These are phyloP conservation scores for Caryopteris hybrid DNA, from an alignment of 305 asterid genomes.

Conservation along the genomic window DNA sequence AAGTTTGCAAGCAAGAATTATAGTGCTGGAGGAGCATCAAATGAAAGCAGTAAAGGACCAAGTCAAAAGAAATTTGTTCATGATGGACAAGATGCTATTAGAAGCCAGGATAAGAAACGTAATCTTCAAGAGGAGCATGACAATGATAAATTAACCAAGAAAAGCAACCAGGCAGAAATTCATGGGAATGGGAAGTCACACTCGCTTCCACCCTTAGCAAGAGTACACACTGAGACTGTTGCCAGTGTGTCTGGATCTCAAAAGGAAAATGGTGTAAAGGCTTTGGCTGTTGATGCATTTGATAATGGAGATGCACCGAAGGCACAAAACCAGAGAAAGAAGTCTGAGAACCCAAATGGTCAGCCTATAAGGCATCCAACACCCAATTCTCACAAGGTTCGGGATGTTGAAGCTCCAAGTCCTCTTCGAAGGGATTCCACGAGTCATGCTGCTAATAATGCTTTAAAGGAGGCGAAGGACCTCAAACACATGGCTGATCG, in stretches of 20 bases:
- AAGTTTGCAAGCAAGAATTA: constrained; percentile 51
- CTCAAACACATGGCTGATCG: constrained; percentile 97
- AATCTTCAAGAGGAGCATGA: constrained; percentile 37
- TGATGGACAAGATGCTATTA: constrained; percentile 33
- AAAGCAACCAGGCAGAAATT: constrained; percentile 39
- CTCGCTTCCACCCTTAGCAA: constrained; percentile 67
- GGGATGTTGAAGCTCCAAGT: constrained; percentile 71
- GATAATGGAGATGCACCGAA: constrained; percentile 39
- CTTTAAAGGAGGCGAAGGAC: constrained; percentile 88
- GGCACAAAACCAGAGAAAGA: constrained; percentile 33
- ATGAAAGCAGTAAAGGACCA: constrained; percentile 44
- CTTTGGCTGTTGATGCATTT: constrained; percentile 25
- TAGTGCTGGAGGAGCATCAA: constrained; percentile 41
- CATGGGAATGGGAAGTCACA: constrained; percentile 53
- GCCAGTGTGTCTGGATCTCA: constrained; percentile 43
- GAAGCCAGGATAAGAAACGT: constrained; percentile 47
- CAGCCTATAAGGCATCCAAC: constrained; percentile 44
- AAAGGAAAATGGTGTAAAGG: constrained; percentile 48
- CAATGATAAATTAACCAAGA: constrained; percentile 51
- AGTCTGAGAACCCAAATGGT: constrained; percentile 33
- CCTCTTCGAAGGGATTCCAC: constrained; percentile 81
- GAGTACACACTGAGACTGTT: constrained; percentile 49
- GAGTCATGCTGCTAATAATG: constrained; percentile 76
- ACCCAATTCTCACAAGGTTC: constrained; percentile 47
- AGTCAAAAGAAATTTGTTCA: constrained; percentile 38